Conservation (phyloP, 352 stramenopile species). For the Globisporangium viniferum region DNA sequence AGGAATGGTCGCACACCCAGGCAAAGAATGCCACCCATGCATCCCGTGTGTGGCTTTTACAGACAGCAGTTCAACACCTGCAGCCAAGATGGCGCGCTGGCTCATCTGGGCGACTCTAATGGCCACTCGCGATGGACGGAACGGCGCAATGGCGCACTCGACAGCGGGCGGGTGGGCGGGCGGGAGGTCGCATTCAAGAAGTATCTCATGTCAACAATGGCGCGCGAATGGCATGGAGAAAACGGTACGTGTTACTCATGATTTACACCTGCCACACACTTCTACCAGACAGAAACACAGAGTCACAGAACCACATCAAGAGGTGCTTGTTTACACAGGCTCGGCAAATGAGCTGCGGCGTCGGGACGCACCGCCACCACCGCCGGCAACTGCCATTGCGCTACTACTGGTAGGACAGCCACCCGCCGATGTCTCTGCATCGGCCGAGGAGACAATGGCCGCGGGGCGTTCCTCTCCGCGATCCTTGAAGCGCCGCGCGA, state of each 20-base stretch:
- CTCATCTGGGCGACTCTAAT: not conserved
- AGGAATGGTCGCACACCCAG: slow-evolving; percentile 2
- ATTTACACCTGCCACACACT: not conserved
- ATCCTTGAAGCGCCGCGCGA: not conserved
- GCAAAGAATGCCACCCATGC: not conserved
- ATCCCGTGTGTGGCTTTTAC: not conserved
- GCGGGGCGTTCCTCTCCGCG: not conserved
- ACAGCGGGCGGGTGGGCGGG: too few species aligned
- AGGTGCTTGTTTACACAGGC: not conserved
- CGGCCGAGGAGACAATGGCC: not conserved
- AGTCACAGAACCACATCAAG: not conserved
- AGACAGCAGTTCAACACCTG: not conserved
- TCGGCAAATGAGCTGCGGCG: slow-evolving; percentile 4
- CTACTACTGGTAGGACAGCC: not conserved
- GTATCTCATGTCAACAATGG: not conserved
- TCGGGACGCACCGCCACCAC: not conserved
- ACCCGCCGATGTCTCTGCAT: not conserved
- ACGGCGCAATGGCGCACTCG: not conserved
- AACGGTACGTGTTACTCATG: not conserved
- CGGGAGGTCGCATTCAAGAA: not conserved
- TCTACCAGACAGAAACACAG: not conserved
- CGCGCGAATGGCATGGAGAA: not conserved
- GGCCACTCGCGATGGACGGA: not conserved
- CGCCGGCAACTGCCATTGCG: not conserved
- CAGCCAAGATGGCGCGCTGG: not conserved